Evolutionary conservation across 2,329 filamentous ascomycete species (phyloP).

Genomic region (Capronia coronata): DNA sequence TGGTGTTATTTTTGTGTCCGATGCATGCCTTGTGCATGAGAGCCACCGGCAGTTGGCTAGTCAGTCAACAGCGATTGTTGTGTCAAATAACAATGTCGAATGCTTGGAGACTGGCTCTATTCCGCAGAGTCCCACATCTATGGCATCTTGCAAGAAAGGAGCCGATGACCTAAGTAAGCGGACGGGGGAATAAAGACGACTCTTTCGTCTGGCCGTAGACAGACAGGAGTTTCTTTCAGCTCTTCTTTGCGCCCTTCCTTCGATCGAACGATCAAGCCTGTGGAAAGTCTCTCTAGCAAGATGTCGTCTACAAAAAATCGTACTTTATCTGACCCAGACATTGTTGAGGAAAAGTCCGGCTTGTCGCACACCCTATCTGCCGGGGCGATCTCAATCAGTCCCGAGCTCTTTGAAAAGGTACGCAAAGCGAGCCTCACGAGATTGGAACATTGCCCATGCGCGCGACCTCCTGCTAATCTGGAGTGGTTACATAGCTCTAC

Average conservation of each 20-base stretch:
- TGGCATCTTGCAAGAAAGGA: neutral
- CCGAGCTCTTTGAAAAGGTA: constrained; percentile 26
- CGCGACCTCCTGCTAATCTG: neutral
- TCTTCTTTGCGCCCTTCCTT: neutral
- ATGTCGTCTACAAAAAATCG: constrained; percentile 14
- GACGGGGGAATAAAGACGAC: constrained; percentile 2
- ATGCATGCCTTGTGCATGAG: constrained; percentile 4
- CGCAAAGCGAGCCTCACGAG: neutral
- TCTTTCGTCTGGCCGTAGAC: neutral
- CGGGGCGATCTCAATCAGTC: constrained; percentile 23
- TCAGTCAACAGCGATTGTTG: neutral
- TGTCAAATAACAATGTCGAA: neutral
- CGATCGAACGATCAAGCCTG: no score
- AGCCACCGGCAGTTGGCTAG: constrained; percentile 10
- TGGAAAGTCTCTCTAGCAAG: neutral
- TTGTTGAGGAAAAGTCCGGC: constrained; percentile 18
- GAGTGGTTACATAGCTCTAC: constrained; percentile 17
- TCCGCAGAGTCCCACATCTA: constrained; percentile 10
- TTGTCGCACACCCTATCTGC: constrained; percentile 21
- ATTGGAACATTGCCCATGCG: neutral
- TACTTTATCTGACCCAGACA: constrained; percentile 15
- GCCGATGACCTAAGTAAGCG: neutral
- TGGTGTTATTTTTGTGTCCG: constrained; percentile 19
- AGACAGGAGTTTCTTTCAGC: neutral
- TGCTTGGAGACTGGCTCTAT: neutral